Conservation (phyloP, 352 stramenopile species). For the Aphanomyces invadans region DNA sequence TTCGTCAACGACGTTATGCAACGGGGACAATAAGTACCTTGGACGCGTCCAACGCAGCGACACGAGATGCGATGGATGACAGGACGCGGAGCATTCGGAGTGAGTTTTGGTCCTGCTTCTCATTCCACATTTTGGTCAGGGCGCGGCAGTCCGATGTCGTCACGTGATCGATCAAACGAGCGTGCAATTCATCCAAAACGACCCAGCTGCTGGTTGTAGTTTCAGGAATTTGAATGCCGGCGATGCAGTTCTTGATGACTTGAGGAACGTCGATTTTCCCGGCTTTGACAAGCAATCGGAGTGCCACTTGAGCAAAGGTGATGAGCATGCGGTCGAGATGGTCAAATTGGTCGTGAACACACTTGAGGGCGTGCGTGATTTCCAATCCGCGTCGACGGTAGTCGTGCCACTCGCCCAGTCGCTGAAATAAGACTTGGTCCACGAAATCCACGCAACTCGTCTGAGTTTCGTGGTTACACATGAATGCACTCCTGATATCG, state of each 20-base stretch:
- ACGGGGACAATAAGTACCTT: slow-evolving; percentile 26
- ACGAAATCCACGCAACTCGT: slow-evolving; percentile 12
- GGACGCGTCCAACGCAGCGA: slow-evolving; percentile 60
- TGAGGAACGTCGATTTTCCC: slow-evolving; percentile 47
- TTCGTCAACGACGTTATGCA: neutral
- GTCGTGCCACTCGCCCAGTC: neutral
- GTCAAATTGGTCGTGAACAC: slow-evolving; percentile 33
- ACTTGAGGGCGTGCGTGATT: neutral
- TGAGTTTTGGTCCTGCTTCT: slow-evolving; percentile 63
- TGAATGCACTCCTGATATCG: neutral
- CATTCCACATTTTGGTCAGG: slow-evolving; percentile 77
- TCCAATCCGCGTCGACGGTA: too few species aligned
- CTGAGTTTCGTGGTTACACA: too few species aligned
- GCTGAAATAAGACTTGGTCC: neutral
- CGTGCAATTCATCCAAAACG: slow-evolving; percentile 64
- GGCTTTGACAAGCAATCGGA: slow-evolving; percentile 61
- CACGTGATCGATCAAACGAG: slow-evolving; percentile 41
- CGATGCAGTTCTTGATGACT: slow-evolving; percentile 49
- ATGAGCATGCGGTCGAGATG: slow-evolving; percentile 75
- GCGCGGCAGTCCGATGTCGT: slow-evolving; percentile 41
- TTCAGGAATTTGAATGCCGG: slow-evolving; percentile 54
- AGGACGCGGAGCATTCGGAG: slow-evolving; percentile 81
- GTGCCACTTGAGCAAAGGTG: slow-evolving; percentile 59
- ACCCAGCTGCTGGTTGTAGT: slow-evolving; percentile 68
- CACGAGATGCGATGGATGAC: slow-evolving; percentile 57